Conservation (phyloP, 73 alveolate species). For the Paramecium tetraurelia region DNA sequence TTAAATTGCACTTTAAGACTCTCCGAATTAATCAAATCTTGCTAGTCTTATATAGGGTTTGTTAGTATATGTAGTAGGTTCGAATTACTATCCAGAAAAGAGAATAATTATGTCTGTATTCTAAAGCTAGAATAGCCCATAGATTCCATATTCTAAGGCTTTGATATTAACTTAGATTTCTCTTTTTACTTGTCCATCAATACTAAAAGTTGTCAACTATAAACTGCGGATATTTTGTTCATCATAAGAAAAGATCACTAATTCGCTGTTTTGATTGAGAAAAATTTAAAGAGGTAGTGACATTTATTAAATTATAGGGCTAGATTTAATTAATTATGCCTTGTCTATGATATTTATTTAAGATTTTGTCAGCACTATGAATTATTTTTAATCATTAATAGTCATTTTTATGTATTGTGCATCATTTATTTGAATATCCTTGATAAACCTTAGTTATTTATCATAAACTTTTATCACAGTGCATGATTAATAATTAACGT, state of each 20-base stretch:
- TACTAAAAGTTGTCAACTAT: background rate
- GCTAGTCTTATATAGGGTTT: no score
- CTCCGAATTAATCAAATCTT: background rate
- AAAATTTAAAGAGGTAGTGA: background rate
- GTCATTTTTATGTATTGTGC: background rate
- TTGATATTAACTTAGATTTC: background rate
- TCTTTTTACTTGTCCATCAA: background rate
- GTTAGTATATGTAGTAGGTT: no score
- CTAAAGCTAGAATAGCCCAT: background rate
- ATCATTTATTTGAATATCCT: background rate
- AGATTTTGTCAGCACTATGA: background rate
- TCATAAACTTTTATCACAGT: background rate
- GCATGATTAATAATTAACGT: background rate
- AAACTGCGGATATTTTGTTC: background rate
- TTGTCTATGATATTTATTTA: background rate
- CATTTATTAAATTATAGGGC: background rate
- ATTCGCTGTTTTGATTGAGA: background rate
- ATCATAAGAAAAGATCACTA: background rate
- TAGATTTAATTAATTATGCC: background rate
- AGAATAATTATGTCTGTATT: background rate
- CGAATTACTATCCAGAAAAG: no score
- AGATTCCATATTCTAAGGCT: background rate
- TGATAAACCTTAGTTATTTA: background rate
- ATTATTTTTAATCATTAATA: background rate
- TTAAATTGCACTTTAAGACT: background rate